Percentiles rank a stretch among this genome's conserved stretches.
Conservation (phyloP, 1,139 yeast species). For the Nakaseomyces nivariensis region DNA sequence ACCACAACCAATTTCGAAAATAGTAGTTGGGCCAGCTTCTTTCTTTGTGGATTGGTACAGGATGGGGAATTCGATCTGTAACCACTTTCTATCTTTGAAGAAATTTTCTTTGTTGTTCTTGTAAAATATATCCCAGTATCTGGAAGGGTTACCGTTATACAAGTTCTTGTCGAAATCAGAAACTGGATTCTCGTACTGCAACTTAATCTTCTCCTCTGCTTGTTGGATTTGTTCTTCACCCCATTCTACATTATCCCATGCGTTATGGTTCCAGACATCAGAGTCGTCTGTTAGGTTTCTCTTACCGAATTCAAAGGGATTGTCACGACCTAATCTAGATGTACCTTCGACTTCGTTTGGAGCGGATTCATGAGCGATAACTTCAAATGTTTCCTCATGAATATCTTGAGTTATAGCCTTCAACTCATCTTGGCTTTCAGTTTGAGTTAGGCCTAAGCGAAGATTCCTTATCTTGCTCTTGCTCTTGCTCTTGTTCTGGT, state of each 20-base stretch:
- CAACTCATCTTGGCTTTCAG: conserved; percentile 13
- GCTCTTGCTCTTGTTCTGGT: not conserved
- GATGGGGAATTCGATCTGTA: conserved; percentile 85
- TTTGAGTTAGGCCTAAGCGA: conserved; percentile 27
- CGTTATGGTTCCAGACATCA: conserved; percentile 87
- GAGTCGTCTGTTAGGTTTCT: conserved; percentile 60
- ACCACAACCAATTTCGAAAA: conserved; percentile 94
- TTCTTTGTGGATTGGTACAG: conserved; percentile 67
- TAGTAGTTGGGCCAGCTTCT: conserved; percentile 58
- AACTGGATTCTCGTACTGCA: conserved; percentile 77
- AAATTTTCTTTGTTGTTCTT: conserved; percentile 84
- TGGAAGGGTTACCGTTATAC: conserved; percentile 79
- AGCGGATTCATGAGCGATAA: conserved; percentile 15
- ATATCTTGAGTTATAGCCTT: conserved; percentile 19
- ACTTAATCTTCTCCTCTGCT: conserved; percentile 64
- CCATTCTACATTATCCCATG: conserved; percentile 99
- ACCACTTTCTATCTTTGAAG: conserved; percentile 94
- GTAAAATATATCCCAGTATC: conserved; percentile 92
- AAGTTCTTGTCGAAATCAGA: conserved; percentile 70
- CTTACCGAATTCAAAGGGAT: conserved; percentile 89
- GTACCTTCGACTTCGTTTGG: conserved; percentile 5
- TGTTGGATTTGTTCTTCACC: conserved; percentile 76
- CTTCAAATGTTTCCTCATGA: conserved; percentile 18
- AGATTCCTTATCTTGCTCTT: conserved; percentile 7
- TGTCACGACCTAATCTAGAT: conserved; percentile 65